phyloP scores from a whole-genome alignment of 805 yeast species.

The Saccharomycopsis sp. region DNA sequence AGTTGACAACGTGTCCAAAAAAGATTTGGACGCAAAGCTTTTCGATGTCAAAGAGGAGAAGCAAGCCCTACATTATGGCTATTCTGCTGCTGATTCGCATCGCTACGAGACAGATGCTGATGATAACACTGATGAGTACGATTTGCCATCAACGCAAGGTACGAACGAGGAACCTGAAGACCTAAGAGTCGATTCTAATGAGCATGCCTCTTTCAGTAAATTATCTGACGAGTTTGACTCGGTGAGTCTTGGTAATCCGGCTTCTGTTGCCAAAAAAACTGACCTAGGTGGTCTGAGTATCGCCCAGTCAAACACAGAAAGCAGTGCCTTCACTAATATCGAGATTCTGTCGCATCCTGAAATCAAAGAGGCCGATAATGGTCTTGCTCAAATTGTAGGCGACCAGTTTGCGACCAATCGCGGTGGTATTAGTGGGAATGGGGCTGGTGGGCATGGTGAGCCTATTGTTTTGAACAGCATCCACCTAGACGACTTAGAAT shows the following conservation, averaged over 20 bases:
- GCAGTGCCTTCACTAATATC: slow-evolving; percentile 21
- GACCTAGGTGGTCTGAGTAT: neutral
- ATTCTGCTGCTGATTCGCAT: neutral
- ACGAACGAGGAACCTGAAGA: neutral
- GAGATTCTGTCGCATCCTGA: slow-evolving; percentile 17
- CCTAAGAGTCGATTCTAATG: no score
- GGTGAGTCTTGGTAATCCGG: neutral
- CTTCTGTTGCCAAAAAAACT: neutral
- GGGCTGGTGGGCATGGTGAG: neutral
- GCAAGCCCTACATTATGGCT: no score
- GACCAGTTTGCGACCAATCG: neutral
- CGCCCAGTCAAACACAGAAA: slow-evolving; percentile 19
- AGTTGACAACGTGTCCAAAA: no score
- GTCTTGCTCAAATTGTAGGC: slow-evolving; percentile 11
- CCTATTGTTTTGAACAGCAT: slow-evolving; percentile 13
- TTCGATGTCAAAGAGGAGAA: neutral
- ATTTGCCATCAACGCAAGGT: neutral
- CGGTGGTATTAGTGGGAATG: neutral
- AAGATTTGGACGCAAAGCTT: neutral
- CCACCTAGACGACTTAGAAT: slow-evolving; percentile 21
- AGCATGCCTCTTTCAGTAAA: neutral
- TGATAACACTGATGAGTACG: no score
- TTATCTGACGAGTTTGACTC: neutral
- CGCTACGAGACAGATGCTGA: neutral
- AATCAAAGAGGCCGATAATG: slow-evolving; percentile 16